A percentile compares a stretch with the other conserved stretches of the same genome.
phyloP scores from a whole-genome alignment of 2,329 filamentous ascomycete species.

The Botrytis squamosa region DNA sequence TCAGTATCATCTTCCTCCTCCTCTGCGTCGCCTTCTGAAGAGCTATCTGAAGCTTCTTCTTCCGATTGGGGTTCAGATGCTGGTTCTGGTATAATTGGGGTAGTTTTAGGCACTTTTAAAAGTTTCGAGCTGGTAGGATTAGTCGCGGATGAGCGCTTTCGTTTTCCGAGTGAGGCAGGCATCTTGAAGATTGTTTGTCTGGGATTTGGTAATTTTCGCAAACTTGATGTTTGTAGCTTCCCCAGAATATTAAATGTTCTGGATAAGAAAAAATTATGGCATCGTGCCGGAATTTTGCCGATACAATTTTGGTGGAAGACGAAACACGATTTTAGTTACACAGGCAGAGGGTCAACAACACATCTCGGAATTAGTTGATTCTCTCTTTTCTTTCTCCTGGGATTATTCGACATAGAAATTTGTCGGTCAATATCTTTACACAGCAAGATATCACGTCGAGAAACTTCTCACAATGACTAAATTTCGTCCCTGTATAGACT shows the following conservation, averaged over 20 bases:
- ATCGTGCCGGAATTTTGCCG: constrained; percentile 16
- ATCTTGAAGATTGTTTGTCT: constrained; percentile 24
- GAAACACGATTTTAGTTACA: constrained; percentile 6
- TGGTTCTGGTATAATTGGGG: background rate
- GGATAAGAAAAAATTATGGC: constrained; percentile 6
- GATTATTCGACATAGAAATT: background rate
- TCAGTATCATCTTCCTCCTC: constrained; percentile 29
- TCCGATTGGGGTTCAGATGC: background rate
- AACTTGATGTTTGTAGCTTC: constrained; percentile 2
- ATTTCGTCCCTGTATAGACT: constrained; percentile 94
- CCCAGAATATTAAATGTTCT: constrained; percentile 21
- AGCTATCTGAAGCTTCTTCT: constrained; percentile 8
- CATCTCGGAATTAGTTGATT: background rate
- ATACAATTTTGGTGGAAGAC: constrained; percentile 3
- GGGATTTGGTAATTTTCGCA: constrained; percentile 3
- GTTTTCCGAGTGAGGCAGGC: constrained; percentile 46
- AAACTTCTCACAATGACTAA: constrained; percentile 67
- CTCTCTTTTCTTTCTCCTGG: background rate
- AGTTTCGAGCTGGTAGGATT: constrained; percentile 31
- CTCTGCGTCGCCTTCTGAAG: background rate
- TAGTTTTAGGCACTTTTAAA: background rate
- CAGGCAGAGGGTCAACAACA: background rate
- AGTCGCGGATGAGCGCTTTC: constrained; percentile 46
- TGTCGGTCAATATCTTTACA: background rate
- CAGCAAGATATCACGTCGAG: background rate